phyloP scores from a whole-genome alignment of 441 rosid species.

The Melastoma candidum region DNA sequence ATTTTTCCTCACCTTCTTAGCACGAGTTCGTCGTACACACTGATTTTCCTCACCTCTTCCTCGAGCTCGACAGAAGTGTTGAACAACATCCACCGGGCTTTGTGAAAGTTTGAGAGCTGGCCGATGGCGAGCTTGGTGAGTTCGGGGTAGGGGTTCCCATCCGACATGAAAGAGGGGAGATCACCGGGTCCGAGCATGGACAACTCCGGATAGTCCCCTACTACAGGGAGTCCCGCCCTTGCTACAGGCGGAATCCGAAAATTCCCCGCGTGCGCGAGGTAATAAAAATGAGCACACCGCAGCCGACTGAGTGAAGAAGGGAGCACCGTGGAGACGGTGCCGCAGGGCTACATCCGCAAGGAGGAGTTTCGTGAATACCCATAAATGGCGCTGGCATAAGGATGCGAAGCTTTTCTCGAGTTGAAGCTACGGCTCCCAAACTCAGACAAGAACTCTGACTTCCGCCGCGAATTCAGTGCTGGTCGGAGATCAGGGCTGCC shows the following conservation, averaged over 20 bases:
- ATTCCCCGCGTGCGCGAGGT: conserved; percentile 3
- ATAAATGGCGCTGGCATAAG: conserved; percentile 44
- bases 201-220: conserved; percentile 1
- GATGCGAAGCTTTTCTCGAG: conserved; percentile 47
- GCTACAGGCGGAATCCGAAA: conserved; percentile 1
- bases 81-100: conserved; percentile 7
- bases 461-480: too few species aligned
- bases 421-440: conserved; percentile 46
- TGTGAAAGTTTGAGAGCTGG: conserved; percentile 2
- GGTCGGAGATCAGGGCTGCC: too few species aligned
- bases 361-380: conserved; percentile 40
- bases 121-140: background rate
- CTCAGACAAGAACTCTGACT: conserved; percentile 23
- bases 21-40: background rate
- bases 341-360: conserved; percentile 9
- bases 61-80: conserved; percentile 5
- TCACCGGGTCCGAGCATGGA: background rate
- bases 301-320: conserved; percentile 7
- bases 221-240: background rate
- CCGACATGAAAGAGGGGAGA: background rate
- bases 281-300: background rate
- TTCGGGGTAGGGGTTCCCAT: background rate
- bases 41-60: conserved; percentile 3
- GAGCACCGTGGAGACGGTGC: conserved; percentile 5
- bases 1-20: too few species aligned